A percentile compares a stretch with the other conserved stretches of the same genome.
Evolutionary conservation across 257 asterid species (phyloP).

Genomic region (Solanum peruvianum): DNA sequence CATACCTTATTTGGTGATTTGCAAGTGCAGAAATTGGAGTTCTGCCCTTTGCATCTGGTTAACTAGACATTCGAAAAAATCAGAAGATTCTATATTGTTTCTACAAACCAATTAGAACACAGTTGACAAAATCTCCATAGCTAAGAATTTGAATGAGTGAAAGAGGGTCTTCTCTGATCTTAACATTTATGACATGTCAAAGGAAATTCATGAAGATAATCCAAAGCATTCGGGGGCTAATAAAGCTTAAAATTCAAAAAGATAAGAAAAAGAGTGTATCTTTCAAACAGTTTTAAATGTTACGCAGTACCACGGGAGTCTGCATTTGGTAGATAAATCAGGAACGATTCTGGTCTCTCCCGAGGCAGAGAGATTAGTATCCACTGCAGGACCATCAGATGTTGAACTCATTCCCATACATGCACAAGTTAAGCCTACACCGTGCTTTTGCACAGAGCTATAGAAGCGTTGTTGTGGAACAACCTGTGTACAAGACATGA

Average conservation of each 20-base stretch:
- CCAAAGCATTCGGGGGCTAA: background rate
- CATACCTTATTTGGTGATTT: background rate
- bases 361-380: conserved; percentile 57
- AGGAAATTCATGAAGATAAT: background rate
- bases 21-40: background rate
- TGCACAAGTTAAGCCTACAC: conserved; percentile 72
- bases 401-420: conserved; percentile 75
- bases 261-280: background rate
- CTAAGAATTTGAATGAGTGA: background rate
- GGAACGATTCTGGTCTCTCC: conserved; percentile 91
- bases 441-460: conserved; percentile 46
- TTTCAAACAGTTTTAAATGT: background rate
- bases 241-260: background rate
- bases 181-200: background rate
- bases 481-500: conserved; percentile 31
- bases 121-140: background rate
- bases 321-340: conserved; percentile 53
- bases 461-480: conserved; percentile 58
- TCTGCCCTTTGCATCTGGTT: background rate
- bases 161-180: background rate
- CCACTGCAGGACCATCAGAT: conserved; percentile 71
- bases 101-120: background rate
- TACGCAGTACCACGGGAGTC: conserved; percentile 62
- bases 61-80: background rate
- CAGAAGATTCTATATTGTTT: background rate